Evolutionary conservation across 495 filamentous ascomycete genomes (phyloP).

Genomic region (Penicillium soppii): DNA sequence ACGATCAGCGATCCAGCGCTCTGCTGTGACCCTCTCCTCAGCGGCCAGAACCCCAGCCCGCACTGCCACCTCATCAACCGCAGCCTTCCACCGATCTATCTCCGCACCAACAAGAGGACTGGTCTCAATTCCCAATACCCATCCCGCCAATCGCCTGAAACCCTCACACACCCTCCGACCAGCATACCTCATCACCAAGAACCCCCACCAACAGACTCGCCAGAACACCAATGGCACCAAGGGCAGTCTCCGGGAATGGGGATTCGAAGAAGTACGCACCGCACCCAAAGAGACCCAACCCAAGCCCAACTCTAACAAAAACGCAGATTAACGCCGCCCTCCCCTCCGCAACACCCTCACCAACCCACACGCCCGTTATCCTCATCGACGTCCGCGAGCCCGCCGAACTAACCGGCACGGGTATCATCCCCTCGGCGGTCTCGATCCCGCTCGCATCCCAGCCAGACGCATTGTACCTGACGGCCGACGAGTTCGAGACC

Average conservation of each 20-base stretch:
- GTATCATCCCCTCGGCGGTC: slow-evolving; percentile 74
- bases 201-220: slow-evolving; percentile 11
- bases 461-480: slow-evolving; percentile 75
- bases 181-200: neutral
- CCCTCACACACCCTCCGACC: neutral
- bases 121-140: slow-evolving; percentile 5
- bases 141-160: neutral
- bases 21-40: slow-evolving; percentile 11
- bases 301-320: slow-evolving; percentile 2
- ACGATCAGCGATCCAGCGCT: slow-evolving; percentile 21
- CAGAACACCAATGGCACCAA: slow-evolving; percentile 20
- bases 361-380: slow-evolving; percentile 31
- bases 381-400: slow-evolving; percentile 83
- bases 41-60: slow-evolving; percentile 16
- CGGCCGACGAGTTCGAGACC: slow-evolving; percentile 68
- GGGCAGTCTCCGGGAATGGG: slow-evolving; percentile 31
- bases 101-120: slow-evolving; percentile 17
- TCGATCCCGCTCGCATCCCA: slow-evolving; percentile 76
- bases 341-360: slow-evolving; percentile 22
- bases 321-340: slow-evolving; percentile 41
- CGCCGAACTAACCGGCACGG: slow-evolving; percentile 63
- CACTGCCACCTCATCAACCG: slow-evolving; percentile 8
- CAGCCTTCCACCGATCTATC: slow-evolving; percentile 14
- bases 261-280: slow-evolving; percentile 43
- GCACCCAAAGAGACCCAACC: neutral